Base-by-base conservation (phyloP, 2,329 filamentous ascomycete species). In the Pseudopithomyces chartarum region DNA sequence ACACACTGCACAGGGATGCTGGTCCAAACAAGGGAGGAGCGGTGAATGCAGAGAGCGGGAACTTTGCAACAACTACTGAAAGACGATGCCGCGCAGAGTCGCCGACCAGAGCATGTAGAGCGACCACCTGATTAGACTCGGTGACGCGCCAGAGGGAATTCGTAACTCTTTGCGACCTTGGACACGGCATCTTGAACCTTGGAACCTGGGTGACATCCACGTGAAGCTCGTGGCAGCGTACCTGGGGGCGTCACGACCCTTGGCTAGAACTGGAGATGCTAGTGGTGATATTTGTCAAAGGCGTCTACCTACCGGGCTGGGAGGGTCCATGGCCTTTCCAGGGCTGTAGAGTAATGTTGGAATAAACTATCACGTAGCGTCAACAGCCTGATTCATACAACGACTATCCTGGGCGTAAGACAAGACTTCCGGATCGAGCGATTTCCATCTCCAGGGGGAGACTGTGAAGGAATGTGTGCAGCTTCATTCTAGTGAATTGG, bases 391-490 rank as follows among this genome's bases (percentile, higher is more conserved):
- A 19, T 17, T 40, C 38, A 19, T 40, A 40, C 13, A 19, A 19
- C 38, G 13, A 40, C 8, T 17, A 36, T 36, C 13, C 38, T n/a
- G 3, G 38, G 13, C 6, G n/a, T 17, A 17, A 5, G 38, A 40
- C 15, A 4, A 40, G 15, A 19, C 38, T 10, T 46, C 44, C 32
- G 32, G 15, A 48, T 36, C 11, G 10, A 20, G 33, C 1, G n/a
- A 7, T 5, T 1, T 12, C 19, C 1, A 6, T 23, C 6, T 12
- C 6, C 17, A 2, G 47, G 56, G 43, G 42, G 55, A 39, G 17
- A 57, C 32, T 51, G 50, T 42, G 38, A 17, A 40, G 57, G 56
- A 34, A 44, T 55, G 62, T 57, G 50, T 56, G 52, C 52, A 45
- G 48, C 52, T 32, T 42, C 23, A 55, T 53, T 53, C 46, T 57